phyloP scores from a whole-genome alignment of 441 rosid species.

The Corymbia calophylla region DNA sequence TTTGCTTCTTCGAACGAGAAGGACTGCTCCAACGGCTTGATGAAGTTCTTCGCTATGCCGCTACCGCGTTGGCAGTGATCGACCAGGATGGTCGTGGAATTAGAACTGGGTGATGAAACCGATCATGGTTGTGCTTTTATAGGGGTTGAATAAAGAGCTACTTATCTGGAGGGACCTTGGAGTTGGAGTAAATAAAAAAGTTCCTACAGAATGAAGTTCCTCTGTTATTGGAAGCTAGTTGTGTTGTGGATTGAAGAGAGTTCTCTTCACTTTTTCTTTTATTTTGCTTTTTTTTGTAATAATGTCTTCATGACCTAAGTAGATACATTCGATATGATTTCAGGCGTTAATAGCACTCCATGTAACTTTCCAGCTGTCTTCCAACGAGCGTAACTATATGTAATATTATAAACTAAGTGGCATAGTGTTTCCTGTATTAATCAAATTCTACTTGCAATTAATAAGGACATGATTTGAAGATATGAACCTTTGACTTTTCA shows the following conservation, averaged over 20 bases:
- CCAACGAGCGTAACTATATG: background rate
- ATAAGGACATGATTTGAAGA: background rate
- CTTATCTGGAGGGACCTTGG: background rate
- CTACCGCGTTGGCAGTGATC: slow-evolving; percentile 5
- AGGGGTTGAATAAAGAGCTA: background rate
- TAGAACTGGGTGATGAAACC: background rate
- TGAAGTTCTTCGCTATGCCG: slow-evolving; percentile 20
- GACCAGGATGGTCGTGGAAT: background rate
- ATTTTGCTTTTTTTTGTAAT: background rate
- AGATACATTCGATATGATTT: background rate
- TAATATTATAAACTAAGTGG: no score
- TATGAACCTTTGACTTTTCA: background rate
- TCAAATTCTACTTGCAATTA: background rate
- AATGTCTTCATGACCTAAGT: background rate
- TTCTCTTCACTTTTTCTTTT: background rate
- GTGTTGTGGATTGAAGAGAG: background rate
- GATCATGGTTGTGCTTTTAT: background rate
- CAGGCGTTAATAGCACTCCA: background rate
- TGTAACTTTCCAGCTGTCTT: background rate
- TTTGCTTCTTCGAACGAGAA: slow-evolving; percentile 7
- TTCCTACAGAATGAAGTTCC: background rate
- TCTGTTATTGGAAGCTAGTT: background rate
- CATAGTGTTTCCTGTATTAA: background rate
- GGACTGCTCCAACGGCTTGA: slow-evolving; percentile 9
- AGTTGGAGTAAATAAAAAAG: background rate